A percentile compares a stretch with the other conserved stretches of the same genome.
phyloP scores from a whole-genome alignment of 2,329 filamentous ascomycete species.

The Aureobasidium sp. region DNA sequence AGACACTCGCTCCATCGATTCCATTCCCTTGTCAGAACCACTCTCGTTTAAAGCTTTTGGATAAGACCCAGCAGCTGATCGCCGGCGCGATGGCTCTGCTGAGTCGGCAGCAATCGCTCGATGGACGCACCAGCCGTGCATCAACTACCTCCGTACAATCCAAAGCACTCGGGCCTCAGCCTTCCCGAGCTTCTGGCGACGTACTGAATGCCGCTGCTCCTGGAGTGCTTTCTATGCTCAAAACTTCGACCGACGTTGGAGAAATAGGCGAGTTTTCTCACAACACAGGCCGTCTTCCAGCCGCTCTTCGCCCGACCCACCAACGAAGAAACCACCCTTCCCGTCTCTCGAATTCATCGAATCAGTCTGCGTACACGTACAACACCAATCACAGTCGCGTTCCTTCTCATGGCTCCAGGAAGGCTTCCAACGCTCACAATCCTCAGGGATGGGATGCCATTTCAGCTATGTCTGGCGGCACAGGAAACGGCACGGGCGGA shows the following conservation, averaged over 20 bases:
- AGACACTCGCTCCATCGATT: not conserved
- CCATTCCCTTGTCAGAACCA: not conserved
- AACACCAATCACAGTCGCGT: slow-evolving; percentile 23
- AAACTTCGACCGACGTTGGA: slow-evolving; percentile 40
- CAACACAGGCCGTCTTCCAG: slow-evolving; percentile 30
- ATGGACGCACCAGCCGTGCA: slow-evolving; percentile 39
- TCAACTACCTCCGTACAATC: slow-evolving; percentile 36
- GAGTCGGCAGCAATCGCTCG: slow-evolving; percentile 36
- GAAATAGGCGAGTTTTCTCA: slow-evolving; percentile 34
- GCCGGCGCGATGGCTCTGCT: slow-evolving; percentile 33
- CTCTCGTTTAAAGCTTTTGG: not conserved
- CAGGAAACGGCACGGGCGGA: not conserved
- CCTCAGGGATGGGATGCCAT: slow-evolving; percentile 30
- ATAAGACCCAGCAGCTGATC: not conserved
- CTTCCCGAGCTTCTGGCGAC: slow-evolving; percentile 18
- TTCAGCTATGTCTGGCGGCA: slow-evolving; percentile 28
- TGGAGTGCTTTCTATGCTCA: slow-evolving; percentile 42
- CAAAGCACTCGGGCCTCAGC: slow-evolving; percentile 19
- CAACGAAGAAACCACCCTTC: slow-evolving; percentile 28
- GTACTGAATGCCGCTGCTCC: slow-evolving; percentile 25
- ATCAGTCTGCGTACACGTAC: slow-evolving; percentile 22
- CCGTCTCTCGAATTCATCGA: slow-evolving; percentile 33
- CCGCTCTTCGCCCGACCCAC: slow-evolving; percentile 27
- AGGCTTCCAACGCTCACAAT: slow-evolving; percentile 29
- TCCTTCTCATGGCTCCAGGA: slow-evolving; percentile 33